Evolutionary conservation across 139 green algal genomes (phyloP).

Genomic region (Ettlia oleoabundans): DNA sequence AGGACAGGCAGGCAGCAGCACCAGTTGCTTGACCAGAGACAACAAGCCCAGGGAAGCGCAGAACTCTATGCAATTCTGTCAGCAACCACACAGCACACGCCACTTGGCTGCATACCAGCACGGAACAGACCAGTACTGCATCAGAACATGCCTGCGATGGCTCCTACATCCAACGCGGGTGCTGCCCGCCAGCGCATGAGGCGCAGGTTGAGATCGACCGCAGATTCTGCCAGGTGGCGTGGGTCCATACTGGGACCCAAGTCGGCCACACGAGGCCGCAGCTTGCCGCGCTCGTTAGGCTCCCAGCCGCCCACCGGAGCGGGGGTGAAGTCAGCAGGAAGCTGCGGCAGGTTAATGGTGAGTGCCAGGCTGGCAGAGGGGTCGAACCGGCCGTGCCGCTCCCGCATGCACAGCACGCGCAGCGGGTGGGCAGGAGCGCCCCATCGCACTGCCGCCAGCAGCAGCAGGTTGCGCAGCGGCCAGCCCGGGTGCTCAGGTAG

Average conservation of each 20-base stretch:
- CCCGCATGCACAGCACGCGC: constrained; percentile 77
- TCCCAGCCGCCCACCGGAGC: constrained; percentile 78
- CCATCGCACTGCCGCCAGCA: constrained; percentile 64
- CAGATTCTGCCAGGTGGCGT: constrained; percentile 56
- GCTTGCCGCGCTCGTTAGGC: constrained; percentile 63
- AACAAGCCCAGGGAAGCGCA: no score
- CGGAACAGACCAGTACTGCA: neutral
- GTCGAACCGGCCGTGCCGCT: constrained; percentile 46
- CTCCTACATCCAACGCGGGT: constrained; percentile 74
- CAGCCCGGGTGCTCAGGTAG: constrained; percentile 72
- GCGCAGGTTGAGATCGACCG: constrained; percentile 94
- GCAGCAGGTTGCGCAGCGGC: constrained; percentile 88
- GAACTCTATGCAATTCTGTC: no score
- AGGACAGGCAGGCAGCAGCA: no score
- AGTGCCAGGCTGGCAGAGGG: constrained; percentile 48
- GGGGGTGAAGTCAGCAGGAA: constrained; percentile 30
- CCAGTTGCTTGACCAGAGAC: no score
- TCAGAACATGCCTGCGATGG: constrained; percentile 48
- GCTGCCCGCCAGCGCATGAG: constrained; percentile 96
- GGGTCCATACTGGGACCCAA: constrained; percentile 82
- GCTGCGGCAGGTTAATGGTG: constrained; percentile 57
- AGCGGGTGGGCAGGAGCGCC: constrained; percentile 37
- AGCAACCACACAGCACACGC: no score
- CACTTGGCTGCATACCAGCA: no score
- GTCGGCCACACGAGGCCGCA: constrained; percentile 60